Percentiles rank a stretch among this genome's conserved stretches.
Conservation (phyloP, 768 basidiomycete species). For the Erythrobasidium yunnanense region DNA sequence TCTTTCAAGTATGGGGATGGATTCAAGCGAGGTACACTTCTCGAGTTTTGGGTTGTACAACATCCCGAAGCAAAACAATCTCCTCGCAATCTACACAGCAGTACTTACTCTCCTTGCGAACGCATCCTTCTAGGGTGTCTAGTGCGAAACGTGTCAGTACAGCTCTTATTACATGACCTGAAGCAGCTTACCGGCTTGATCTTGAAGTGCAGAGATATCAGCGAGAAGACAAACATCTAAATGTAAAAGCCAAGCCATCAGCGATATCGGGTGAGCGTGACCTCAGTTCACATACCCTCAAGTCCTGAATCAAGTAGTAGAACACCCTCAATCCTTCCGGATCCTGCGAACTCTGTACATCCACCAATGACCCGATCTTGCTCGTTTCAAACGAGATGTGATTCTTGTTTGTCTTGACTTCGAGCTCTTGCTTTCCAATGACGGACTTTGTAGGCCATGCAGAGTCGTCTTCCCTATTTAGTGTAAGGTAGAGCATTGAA, state of each 20-base stretch:
- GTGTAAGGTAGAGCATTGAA: not conserved
- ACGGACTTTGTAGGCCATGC: conserved; percentile 99
- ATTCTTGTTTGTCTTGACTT: conserved; percentile 83
- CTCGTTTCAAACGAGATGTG: conserved; percentile 99
- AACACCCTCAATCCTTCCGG: conserved; percentile 95
- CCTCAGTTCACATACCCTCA: conserved; percentile 55
- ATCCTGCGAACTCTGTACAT: conserved; percentile 92
- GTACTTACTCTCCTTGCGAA: too few relatives aligned
- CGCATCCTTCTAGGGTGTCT: too few relatives aligned
- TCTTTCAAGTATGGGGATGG: not conserved
- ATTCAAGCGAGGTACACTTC: too few relatives aligned
- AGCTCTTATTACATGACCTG: too few relatives aligned
- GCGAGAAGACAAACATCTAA: conserved; percentile 93
- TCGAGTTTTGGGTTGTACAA: too few relatives aligned
- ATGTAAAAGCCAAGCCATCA: not conserved
- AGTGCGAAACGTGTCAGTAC: too few relatives aligned
- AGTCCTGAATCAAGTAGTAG: conserved; percentile 95
- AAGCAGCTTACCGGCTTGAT: conserved; percentile 90
- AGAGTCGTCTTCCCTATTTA: conserved; percentile 80
- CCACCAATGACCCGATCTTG: conserved; percentile 92
- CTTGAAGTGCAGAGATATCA: conserved; percentile 98
- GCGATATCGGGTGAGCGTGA: not conserved
- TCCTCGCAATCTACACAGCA: too few relatives aligned
- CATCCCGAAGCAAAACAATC: too few relatives aligned
- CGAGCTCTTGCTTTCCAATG: conserved; percentile 94